Evolutionary conservation across 2,329 filamentous ascomycete genomes (phyloP), one percentile per base, ranked within the genome.

Genomic region (Aspergillus bombycis): DNA sequence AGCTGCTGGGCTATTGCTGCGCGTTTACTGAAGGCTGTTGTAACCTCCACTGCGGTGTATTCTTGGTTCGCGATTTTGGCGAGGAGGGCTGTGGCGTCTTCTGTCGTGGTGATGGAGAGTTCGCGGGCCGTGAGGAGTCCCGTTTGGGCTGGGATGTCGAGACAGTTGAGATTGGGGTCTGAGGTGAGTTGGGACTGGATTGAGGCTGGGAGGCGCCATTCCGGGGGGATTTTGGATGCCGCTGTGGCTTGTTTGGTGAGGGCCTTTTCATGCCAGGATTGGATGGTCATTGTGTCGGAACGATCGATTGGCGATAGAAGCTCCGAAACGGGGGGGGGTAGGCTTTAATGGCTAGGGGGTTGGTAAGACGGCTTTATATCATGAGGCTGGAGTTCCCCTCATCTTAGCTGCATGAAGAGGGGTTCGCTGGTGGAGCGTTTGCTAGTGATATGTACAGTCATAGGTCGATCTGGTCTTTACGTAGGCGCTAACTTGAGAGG

Each of bases 1-100:
- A 41, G n/a, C n/a, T 57, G 54, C 21, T 57, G 54, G 2, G 54
- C 54, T 12, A 57, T 57, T 19, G 54, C 54, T 7, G 54, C 54
- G 9, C 53, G 12, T 28, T 55, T 55, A 10, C 53, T 34, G 32
- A 55, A 55, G 1, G 53, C 53, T 0, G 30, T 55, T 16, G 28
- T 34, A 0, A 55, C 16, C 19, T 55, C 26, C 16, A 21, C 14
- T 0, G 26, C 16, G 8, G 26, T 38, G 26, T 32, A 32, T 21
- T 55, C 53, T 7, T 0, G 3, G 2, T 28, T 32, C 0, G 53
- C 28, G n/a, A 55, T 23, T 30, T 55, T 55, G 12, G 12, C 0
- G 26, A 55, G 53, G 2, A 55, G 54, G 0, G 54, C 21, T 3
- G 41, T 57, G 10, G 54, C 54, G n/a, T 30, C 54, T 36, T 16